A percentile compares a stretch with the other conserved stretches of the same genome.
These are phyloP conservation scores for Penicillium sp. DNA, from an alignment of 2,329 filamentous ascomycete species.

Conservation along the genomic window DNA sequence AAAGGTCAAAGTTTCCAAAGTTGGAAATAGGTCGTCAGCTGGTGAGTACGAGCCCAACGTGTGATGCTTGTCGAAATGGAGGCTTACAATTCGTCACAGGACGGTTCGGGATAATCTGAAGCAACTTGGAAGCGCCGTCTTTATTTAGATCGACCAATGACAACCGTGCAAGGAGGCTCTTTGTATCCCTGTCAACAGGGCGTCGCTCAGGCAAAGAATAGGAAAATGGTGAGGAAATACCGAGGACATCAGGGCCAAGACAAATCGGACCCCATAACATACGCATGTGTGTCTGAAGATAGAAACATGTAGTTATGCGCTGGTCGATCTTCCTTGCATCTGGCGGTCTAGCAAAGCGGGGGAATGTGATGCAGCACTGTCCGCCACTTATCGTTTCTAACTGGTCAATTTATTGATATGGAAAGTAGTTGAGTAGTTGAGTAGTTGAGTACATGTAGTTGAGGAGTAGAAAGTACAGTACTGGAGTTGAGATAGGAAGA, in stretches of 20 bases:
- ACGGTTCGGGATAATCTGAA: slow-evolving; percentile 16
- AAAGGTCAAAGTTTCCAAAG: slow-evolving; percentile 10
- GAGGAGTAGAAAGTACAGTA: no score
- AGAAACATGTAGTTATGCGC: slow-evolving; percentile 12
- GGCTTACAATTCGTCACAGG: slow-evolving; percentile 21
- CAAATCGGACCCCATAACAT: slow-evolving; percentile 13
- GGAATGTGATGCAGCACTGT: slow-evolving; percentile 5
- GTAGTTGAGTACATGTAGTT: no score
- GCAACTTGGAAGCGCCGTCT: slow-evolving; percentile 28
- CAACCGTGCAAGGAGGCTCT: slow-evolving; percentile 14
- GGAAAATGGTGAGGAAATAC: not conserved
- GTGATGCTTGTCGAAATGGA: slow-evolving; percentile 10
- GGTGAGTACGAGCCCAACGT: slow-evolving; percentile 9
- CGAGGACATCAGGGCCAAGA: slow-evolving; percentile 9
- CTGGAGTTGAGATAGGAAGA: no score
- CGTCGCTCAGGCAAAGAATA: not conserved
- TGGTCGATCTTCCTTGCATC: slow-evolving; percentile 27
- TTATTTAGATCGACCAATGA: slow-evolving; percentile 27
- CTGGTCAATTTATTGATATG: no score
- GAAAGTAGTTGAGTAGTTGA: no score
- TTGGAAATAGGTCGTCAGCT: slow-evolving; percentile 12
- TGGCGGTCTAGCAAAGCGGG: slow-evolving; percentile 20
- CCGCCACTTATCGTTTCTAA: no score
- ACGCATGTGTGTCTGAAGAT: slow-evolving; percentile 14
- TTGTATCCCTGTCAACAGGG: slow-evolving; percentile 19